Evolutionary conservation across 106 monocot genomes (phyloP).

Genomic region (Acanthochlamys bracteata): DNA sequence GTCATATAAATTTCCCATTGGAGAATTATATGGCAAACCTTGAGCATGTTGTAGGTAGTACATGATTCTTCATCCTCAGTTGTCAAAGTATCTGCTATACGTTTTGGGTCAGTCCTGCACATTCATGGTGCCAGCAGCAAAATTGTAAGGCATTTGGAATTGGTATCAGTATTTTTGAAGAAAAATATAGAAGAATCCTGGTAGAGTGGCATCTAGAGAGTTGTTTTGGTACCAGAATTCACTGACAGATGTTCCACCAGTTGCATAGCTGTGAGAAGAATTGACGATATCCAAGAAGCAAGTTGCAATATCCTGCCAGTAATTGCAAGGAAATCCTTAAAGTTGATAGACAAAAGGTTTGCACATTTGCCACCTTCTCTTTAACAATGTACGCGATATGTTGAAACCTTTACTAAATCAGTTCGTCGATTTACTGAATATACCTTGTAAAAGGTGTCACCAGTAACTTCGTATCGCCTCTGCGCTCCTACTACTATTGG

Average conservation of each 20-base stretch:
- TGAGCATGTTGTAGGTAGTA: slow-evolving; percentile 96
- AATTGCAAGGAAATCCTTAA: slow-evolving; percentile 10
- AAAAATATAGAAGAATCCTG: no score
- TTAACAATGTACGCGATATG: not conserved
- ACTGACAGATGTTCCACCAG: slow-evolving; percentile 87
- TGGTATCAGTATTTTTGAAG: no score
- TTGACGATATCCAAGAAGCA: slow-evolving; percentile 90
- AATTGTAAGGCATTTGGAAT: no score
- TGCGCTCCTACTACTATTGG: slow-evolving; percentile 87
- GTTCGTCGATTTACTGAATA: not conserved
- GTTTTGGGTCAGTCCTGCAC: slow-evolving; percentile 78
- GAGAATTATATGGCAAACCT: slow-evolving; percentile 27
- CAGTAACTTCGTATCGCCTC: slow-evolving; percentile 79
- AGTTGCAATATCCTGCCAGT: slow-evolving; percentile 60
- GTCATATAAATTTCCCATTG: not conserved
- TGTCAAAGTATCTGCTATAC: slow-evolving; percentile 55
- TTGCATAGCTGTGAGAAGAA: slow-evolving; percentile 91
- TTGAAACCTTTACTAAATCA: not conserved
- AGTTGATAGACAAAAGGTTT: not conserved
- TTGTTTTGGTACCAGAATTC: slow-evolving; percentile 72
- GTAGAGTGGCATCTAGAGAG: not conserved
- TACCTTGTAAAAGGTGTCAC: slow-evolving; percentile 92
- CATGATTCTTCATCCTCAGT: slow-evolving; percentile 92
- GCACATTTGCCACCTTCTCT: not conserved
- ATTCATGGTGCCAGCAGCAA: not conserved